Conservation (phyloP, 176 grass and related monocot species). For the Rhynchospora breviuscula region DNA sequence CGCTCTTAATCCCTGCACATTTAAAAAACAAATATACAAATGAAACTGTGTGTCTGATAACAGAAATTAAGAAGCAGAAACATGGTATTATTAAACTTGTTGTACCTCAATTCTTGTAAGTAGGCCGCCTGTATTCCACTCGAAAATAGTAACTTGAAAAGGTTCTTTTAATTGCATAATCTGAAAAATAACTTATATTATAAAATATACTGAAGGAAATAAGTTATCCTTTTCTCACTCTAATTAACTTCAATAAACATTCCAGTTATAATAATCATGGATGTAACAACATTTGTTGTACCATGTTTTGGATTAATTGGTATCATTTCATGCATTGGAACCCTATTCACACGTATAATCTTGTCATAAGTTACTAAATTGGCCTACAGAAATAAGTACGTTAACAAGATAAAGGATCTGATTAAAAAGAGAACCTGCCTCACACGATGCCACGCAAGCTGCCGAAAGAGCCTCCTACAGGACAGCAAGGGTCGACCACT, state of each 20-base stretch:
- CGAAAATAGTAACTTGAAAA: conserved; percentile 69
- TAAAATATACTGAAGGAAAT: background rate
- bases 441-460: conserved; percentile 68
- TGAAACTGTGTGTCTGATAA: background rate
- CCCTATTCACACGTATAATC: background rate
- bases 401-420: background rate
- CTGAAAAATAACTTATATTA: conserved; percentile 37
- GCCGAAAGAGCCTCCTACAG: conserved; percentile 61
- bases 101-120: conserved; percentile 82
- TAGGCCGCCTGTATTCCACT: conserved; percentile 87
- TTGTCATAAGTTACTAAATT: background rate
- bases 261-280: background rate
- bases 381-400: background rate
- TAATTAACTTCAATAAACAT: background rate
- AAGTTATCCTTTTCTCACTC: background rate
- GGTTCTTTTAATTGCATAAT: conserved; percentile 83
- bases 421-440: conserved; percentile 56
- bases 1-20: conserved; percentile 64
- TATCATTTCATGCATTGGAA: background rate
- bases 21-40: conserved; percentile 16
- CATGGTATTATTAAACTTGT: background rate
- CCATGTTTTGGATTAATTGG: background rate
- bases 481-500: conserved; percentile 78
- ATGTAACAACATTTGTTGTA: background rate
- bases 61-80: background rate